A percentile compares a stretch with the other conserved stretches of the same genome.
phyloP scores from a whole-genome alignment of 805 yeast species.

The Metschnikowia noctiluminum region DNA sequence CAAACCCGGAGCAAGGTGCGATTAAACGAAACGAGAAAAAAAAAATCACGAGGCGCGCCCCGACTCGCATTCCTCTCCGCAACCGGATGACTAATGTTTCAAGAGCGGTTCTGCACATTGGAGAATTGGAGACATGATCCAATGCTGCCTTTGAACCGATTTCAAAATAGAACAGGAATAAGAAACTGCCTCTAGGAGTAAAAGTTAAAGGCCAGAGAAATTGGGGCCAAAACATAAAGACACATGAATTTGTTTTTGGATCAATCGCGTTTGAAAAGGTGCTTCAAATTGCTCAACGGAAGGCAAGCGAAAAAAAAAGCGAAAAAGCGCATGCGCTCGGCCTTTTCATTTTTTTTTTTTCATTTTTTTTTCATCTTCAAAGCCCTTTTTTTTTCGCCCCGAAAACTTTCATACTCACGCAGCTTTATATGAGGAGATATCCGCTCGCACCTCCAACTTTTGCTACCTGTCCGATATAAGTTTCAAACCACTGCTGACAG shows the following conservation, averaged over 20 bases:
- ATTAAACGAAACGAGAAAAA: background rate
- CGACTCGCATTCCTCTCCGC: background rate
- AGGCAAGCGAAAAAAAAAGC: no score
- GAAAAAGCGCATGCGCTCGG: no score
- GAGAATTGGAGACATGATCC: no score
- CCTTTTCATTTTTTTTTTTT: no score
- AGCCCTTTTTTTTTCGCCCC: background rate
- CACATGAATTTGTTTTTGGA: no score
- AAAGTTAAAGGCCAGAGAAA: no score
- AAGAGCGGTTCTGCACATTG: background rate
- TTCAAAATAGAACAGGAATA: no score
- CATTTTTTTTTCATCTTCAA: no score
- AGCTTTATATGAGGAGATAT: background rate
- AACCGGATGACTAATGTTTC: background rate
- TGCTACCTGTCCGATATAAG: background rate
- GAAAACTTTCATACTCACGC: background rate
- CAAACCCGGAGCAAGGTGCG: background rate
- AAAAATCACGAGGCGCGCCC: background rate
- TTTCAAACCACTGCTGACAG: background rate
- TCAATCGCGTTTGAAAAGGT: no score
- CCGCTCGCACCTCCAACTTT: background rate
- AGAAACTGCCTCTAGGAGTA: no score
- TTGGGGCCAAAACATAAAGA: no score
- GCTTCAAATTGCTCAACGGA: no score
- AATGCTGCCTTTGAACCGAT: background rate